Conservation (phyloP, 805 yeast species). For the Metschnikowia orientalis region DNA sequence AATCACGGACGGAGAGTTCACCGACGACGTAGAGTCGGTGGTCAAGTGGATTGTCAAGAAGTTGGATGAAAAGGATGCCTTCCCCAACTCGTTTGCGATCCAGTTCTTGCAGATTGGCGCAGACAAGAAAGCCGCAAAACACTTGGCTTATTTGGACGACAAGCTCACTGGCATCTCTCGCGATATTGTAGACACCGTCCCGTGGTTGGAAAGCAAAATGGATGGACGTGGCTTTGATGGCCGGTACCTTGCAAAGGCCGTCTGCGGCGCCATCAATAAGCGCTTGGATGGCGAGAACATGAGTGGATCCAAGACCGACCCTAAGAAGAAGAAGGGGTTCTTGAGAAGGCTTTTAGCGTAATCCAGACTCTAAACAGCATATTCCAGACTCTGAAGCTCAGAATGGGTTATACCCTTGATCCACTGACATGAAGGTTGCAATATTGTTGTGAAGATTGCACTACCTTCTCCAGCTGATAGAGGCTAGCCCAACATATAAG, state of each 20-base stretch:
- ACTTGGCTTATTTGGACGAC: conserved; percentile 13
- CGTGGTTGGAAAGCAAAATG: conserved; percentile 11
- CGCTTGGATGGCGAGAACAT: conserved; percentile 9
- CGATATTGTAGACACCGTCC: conserved; percentile 16
- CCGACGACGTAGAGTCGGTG: conserved; percentile 15
- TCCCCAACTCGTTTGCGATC: conserved; percentile 15
- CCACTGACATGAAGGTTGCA: no score
- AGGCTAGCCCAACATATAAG: no score
- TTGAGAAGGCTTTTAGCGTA: conserved; percentile 8
- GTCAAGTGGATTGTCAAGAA: conserved; percentile 14
- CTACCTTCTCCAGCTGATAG: no score
- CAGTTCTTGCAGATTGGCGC: conserved; percentile 18
- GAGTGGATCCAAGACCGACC: not conserved
- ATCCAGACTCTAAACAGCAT: no score
- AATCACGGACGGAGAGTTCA: conserved; percentile 16
- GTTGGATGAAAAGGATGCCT: conserved; percentile 10
- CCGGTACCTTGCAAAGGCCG: conserved; percentile 14
- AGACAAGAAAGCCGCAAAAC: conserved; percentile 10
- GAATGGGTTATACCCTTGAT: no score
- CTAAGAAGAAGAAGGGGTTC: conserved; percentile 6
- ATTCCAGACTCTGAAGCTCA: no score
- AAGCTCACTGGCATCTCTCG: conserved; percentile 9
- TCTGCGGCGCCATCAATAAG: conserved; percentile 16
- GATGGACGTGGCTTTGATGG: conserved; percentile 14
- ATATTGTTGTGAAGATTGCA: no score